Base-by-base conservation (phyloP, 108 stramenopile species). In the Fragilariopsis cylindrus region DNA sequence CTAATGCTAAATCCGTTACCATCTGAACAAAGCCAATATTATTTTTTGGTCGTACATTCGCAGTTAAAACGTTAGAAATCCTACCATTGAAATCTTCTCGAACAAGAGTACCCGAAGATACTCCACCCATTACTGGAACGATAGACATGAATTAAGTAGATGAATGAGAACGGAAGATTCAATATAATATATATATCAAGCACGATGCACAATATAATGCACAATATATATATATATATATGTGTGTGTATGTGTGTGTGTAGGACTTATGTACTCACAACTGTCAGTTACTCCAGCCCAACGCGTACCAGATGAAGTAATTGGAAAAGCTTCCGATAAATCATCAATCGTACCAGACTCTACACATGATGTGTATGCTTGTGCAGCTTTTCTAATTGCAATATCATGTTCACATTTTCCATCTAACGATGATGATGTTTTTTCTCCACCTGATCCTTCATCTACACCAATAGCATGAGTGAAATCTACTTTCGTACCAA, bases 21-120 rank as follows among this genome's bases (percentile, higher is more conserved):
- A 93, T 93, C 73, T 93, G 92, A 42, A 93, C 69, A 71, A 93
- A 93, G 11, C 89, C 92, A 0, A 88, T 90, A 73, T 88, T 81
- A 48, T 90, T 87, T 4, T 79, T 72, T n/a, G 85, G 18, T 7
- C 87, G 84, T 13, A 93, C 88, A 15, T 77, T 71, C 0, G 88
- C 92, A 7, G 76, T 67, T 15, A 90, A 56, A 11, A 92, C 88
- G 78, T 90, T 90, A 45, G 77, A 70, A 11, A 18, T 18, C 43
- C 69, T 50, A 13, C 74, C 83, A 21, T 79, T 13, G 40, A 81
- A 58, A 15, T 73, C 47, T 53, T 82, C 81, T 48, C 85, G 72
- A 3, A 40, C 58, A 8, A 85, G 30, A 47, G 39, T 46, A 6
- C 78, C 92, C 44, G 60, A 69, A 3, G 82, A 85, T 9, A 68